Conservation (phyloP, 257 asterid species). For the Gentiana straminea region DNA sequence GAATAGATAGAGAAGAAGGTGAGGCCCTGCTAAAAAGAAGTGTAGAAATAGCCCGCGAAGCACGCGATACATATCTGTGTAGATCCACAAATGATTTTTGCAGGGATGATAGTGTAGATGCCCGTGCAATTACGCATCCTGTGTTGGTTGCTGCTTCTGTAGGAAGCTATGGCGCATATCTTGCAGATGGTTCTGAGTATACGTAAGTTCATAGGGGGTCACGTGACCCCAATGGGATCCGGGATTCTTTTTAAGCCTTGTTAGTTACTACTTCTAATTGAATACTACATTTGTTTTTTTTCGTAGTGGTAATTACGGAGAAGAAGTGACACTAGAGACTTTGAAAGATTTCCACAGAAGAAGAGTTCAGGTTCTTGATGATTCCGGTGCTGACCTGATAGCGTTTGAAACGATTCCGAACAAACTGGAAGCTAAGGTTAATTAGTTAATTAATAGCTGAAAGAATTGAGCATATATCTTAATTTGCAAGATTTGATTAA, state of each 20-base stretch:
- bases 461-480: too few species aligned
- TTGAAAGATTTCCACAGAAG: constrained; percentile 77
- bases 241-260: too few species aligned
- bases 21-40: constrained; percentile 54
- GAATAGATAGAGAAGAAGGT: constrained; percentile 44
- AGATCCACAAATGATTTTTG: constrained; percentile 43
- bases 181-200: constrained; percentile 85
- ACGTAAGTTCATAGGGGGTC: constrained; percentile 23
- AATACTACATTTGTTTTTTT: background rate
- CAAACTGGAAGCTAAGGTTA: constrained; percentile 67
- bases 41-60: constrained; percentile 63
- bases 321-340: constrained; percentile 26
- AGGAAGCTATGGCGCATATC: constrained; percentile 84
- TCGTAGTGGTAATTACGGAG: constrained; percentile 73
- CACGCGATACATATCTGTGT: constrained; percentile 46
- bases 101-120: constrained; percentile 23
- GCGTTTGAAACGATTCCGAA: constrained; percentile 92
- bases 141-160: constrained; percentile 77
- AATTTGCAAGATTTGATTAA: too few species aligned
- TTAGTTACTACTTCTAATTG: too few species aligned
- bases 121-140: constrained; percentile 19
- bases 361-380: constrained; percentile 72
- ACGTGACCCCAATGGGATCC: too few species aligned
- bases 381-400: constrained; percentile 63
- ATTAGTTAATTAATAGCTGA: background rate